Evolutionary conservation across 139 green algal species (phyloP).

Genomic region (Spirogloea muscicola): DNA sequence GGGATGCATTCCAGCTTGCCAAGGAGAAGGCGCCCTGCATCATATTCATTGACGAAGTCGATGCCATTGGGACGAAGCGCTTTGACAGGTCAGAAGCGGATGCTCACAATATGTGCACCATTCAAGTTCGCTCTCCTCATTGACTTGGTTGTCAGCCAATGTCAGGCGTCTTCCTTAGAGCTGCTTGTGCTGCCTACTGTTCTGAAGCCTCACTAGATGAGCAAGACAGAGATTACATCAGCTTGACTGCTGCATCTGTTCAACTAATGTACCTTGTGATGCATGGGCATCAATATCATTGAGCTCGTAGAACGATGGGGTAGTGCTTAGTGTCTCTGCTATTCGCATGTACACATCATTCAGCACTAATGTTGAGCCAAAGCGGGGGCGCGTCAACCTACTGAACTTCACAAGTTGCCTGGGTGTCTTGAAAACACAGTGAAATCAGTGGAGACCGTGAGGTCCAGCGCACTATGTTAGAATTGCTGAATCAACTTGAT

Average conservation of each 20-base stretch:
- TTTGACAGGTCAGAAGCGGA: conserved; percentile 79
- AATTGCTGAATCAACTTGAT: conserved; percentile 97
- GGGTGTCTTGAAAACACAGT: conserved; percentile 14
- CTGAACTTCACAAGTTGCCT: background rate
- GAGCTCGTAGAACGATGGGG: background rate
- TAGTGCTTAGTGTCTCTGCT: background rate
- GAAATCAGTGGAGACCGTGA: conserved; percentile 91
- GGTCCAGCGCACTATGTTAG: conserved; percentile 97
- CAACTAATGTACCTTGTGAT: background rate
- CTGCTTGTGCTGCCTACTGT: too few species aligned
- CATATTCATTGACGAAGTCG: conserved; percentile 99
- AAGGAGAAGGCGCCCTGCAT: conserved; percentile 98
- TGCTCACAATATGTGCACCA: too few species aligned
- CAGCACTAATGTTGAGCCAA: conserved; percentile 3
- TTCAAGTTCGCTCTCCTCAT: too few species aligned
- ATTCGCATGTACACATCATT: background rate
- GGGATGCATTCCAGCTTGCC: conserved; percentile 94
- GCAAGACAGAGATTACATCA: too few species aligned
- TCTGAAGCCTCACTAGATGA: too few species aligned
- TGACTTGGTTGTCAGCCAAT: too few species aligned
- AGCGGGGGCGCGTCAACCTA: background rate
- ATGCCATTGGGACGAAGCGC: conserved; percentile 92
- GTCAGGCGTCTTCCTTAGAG: too few species aligned
- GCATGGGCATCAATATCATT: background rate
- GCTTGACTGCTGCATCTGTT: too few species aligned